phyloP scores from a whole-genome alignment of 2,329 filamentous ascomycete species.

The Didymella exigua region DNA sequence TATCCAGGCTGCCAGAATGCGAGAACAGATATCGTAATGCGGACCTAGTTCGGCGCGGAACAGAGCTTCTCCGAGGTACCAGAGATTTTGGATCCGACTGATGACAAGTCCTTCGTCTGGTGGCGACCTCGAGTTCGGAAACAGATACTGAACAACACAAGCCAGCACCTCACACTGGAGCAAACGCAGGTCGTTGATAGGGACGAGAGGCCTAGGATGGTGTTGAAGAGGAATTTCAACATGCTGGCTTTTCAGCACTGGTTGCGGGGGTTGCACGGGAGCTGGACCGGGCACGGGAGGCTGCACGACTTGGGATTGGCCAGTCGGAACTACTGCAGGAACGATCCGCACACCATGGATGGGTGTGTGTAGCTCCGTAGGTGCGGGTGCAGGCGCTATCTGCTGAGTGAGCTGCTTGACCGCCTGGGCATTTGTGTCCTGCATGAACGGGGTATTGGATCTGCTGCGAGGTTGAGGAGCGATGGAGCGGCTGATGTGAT shows the following conservation, averaged over 20 bases:
- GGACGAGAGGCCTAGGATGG: conserved; percentile 9
- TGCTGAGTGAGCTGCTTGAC: conserved; percentile 20
- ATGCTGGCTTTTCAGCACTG: conserved; percentile 36
- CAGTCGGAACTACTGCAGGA: conserved; percentile 12
- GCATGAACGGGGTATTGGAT: conserved; percentile 37
- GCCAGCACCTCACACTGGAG: conserved; percentile 43
- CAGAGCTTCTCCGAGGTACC: conserved; percentile 32
- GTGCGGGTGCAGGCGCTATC: conserved; percentile 22
- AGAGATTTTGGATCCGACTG: conserved; percentile 35
- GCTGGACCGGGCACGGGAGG: conserved; percentile 7
- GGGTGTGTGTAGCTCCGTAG: conserved; percentile 5
- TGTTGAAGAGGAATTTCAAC: conserved; percentile 21
- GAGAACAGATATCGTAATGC: conserved; percentile 36
- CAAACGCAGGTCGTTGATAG: conserved; percentile 28
- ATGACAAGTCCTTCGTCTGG: conserved; percentile 36
- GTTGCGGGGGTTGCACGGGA: conserved; percentile 20
- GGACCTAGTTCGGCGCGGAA: conserved; percentile 36
- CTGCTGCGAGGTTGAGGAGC: conserved; percentile 36
- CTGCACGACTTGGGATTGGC: conserved; percentile 14
- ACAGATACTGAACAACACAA: conserved; percentile 40
- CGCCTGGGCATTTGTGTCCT: conserved; percentile 26
- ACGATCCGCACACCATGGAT: conserved; percentile 28
- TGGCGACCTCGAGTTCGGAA: conserved; percentile 29
- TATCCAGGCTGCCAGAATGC: conserved; percentile 41
- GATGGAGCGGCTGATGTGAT: conserved; percentile 30